A percentile compares a stretch with the other conserved stretches of the same genome.
These are phyloP conservation scores for Piper longum DNA, from an alignment of 164 flowering plant genomes.

Conservation along the genomic window DNA sequence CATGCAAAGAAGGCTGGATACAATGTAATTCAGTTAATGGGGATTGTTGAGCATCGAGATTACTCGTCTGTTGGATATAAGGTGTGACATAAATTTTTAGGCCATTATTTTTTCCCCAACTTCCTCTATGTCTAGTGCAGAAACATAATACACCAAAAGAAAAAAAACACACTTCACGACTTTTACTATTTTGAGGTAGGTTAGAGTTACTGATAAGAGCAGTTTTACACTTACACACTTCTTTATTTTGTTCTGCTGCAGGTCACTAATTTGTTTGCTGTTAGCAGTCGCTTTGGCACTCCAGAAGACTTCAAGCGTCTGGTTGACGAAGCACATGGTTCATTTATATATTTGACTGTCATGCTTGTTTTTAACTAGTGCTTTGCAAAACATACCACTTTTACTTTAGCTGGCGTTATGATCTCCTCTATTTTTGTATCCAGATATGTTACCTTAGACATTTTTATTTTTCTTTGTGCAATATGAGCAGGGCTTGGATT, in stretches of 20 bases:
- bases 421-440: too few species aligned
- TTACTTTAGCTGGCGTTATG: too few species aligned
- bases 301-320: conserved; percentile 93
- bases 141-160: too few species aligned
- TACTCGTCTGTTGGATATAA: conserved; percentile 89
- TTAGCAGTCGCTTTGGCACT: conserved; percentile 92
- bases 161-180: too few species aligned
- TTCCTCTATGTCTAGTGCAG: neutral
- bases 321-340: conserved; percentile 97
- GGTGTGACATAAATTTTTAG: conserved; percentile 28
- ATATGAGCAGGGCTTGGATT: conserved; percentile 54
- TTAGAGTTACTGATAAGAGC: neutral
- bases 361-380: neutral
- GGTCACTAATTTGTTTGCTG: conserved; percentile 89
- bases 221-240: neutral
- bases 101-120: neutral
- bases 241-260: conserved; percentile 17
- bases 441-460: neutral
- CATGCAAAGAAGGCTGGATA: conserved; percentile 83
- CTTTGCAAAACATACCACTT: neutral
- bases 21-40: conserved; percentile 82
- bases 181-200: too few species aligned
- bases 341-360: conserved; percentile 1
- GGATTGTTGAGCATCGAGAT: conserved; percentile 88
- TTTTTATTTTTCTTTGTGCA: conserved; percentile 2